phyloP scores from a whole-genome alignment of 495 filamentous ascomycete genomes.

The Aspergillus hancockii region DNA sequence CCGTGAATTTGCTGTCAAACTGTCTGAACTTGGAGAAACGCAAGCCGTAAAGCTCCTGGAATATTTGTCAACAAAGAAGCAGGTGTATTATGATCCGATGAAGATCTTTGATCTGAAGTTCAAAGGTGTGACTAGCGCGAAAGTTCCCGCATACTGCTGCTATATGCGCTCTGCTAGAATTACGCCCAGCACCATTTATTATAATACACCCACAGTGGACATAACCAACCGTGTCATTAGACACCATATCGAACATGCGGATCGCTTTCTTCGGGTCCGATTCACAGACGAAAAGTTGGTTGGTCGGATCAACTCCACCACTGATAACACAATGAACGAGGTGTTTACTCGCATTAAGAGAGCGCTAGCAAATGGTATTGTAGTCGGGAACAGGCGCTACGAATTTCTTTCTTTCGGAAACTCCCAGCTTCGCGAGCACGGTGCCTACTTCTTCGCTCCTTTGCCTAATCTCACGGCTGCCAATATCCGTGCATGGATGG shows the following conservation, averaged over 20 bases:
- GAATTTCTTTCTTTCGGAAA: conserved; percentile 95
- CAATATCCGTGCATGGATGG: conserved; percentile 89
- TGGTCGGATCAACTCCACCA: conserved; percentile 58
- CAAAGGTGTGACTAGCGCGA: conserved; percentile 47
- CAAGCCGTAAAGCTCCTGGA: conserved; percentile 61
- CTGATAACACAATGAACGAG: conserved; percentile 61
- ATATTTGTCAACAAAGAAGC: conserved; percentile 58
- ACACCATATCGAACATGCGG: conserved; percentile 62
- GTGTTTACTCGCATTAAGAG: conserved; percentile 73
- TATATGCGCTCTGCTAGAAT: conserved; percentile 72
- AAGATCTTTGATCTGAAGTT: conserved; percentile 62
- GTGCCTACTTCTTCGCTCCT: conserved; percentile 84
- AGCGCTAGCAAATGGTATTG: conserved; percentile 75
- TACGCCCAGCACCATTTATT: conserved; percentile 81
- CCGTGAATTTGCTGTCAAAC: conserved; percentile 59
- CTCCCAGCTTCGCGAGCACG: conserved; percentile 90
- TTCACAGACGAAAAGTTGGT: conserved; percentile 80
- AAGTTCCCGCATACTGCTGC: conserved; percentile 70
- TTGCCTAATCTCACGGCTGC: conserved; percentile 60
- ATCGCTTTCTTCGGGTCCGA: conserved; percentile 87
- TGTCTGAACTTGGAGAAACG: conserved; percentile 51
- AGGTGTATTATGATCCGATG: conserved; percentile 69
- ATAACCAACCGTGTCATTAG: conserved; percentile 86
- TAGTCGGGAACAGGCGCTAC: conserved; percentile 76
- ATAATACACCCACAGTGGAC: conserved; percentile 75